Evolutionary conservation across 257 asterid species (phyloP).

Genomic region (Craterostigma plantagineum): DNA sequence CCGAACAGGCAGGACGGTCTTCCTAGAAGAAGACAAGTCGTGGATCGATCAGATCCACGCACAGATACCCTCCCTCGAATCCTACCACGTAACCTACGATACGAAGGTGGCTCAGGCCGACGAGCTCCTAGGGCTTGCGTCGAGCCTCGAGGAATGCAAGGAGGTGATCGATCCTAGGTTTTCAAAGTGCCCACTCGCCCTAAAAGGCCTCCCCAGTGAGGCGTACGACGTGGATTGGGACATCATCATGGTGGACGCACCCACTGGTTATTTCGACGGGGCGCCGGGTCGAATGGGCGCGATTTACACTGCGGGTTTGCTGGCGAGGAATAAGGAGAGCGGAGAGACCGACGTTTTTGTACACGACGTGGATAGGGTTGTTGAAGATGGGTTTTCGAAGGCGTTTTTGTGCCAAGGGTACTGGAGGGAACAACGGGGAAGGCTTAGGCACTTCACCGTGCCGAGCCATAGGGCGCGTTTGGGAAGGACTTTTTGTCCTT

Average conservation of each 20-base stretch:
- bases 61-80: conserved; percentile 39
- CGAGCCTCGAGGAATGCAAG: conserved; percentile 29
- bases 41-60: conserved; percentile 50
- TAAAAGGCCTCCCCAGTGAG: conserved; percentile 40
- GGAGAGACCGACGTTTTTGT: conserved; percentile 79
- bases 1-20: conserved; percentile 35
- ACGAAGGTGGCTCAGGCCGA: conserved; percentile 60
- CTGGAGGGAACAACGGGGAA: conserved; percentile 42
- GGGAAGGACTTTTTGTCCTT: conserved; percentile 63
- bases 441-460: conserved; percentile 57
- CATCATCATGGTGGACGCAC: conserved; percentile 85
- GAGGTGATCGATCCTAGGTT: conserved; percentile 48
- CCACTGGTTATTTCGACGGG: conserved; percentile 58
- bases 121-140: conserved; percentile 34
- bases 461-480: conserved; percentile 45
- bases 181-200: conserved; percentile 48
- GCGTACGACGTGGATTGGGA: conserved; percentile 74
- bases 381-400: conserved; percentile 65
- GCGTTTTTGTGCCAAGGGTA: conserved; percentile 68
- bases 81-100: conserved; percentile 52
- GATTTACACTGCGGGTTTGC: conserved; percentile 65
- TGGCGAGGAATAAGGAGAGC: conserved; percentile 49
- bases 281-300: conserved; percentile 91
- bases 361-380: conserved; percentile 67
- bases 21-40: conserved; percentile 61